Percentiles rank a stretch among this genome's conserved stretches.
phyloP scores from a whole-genome alignment of 177 flowering plant genomes.

The Telopea speciosissima region DNA sequence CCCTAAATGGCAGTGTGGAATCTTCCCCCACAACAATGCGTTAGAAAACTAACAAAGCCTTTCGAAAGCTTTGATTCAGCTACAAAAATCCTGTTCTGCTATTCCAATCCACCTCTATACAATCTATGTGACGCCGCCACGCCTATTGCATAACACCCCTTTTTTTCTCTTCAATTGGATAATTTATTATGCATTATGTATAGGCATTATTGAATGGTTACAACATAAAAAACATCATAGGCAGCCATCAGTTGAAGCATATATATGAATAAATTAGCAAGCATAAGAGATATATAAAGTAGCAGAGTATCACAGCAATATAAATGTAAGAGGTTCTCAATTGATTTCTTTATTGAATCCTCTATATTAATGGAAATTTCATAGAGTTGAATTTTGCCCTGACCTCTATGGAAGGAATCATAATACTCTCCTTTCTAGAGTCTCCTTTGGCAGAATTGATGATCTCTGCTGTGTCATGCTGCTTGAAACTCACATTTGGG shows the following conservation, averaged over 20 bases:
- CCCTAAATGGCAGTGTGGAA: too few species aligned
- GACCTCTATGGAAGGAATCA: conserved; percentile 26
- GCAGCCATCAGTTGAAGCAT: not conserved
- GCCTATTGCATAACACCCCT: too few species aligned
- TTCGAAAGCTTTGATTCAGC: too few species aligned
- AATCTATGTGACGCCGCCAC: too few species aligned
- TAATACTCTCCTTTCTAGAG: conserved; percentile 7
- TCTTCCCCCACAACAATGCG: too few species aligned
- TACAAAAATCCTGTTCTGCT: too few species aligned
- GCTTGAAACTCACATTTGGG: not conserved
- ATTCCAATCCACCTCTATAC: too few species aligned
- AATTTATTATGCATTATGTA: too few species aligned
- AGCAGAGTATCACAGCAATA: not conserved
- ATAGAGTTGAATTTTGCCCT: conserved; percentile 6
- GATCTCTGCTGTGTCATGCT: conserved; percentile 4
- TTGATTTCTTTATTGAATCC: not conserved
- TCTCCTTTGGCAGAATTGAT: not conserved
- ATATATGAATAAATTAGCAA: not conserved
- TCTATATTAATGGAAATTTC: not conserved
- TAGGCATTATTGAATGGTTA: not conserved
- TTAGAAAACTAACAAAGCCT: too few species aligned
- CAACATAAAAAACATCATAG: not conserved
- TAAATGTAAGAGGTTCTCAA: not conserved
- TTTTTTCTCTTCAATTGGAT: too few species aligned
- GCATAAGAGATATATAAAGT: not conserved